Base-by-base conservation (phyloP, 805 yeast species). In the Jamesozyma hellenica region DNA sequence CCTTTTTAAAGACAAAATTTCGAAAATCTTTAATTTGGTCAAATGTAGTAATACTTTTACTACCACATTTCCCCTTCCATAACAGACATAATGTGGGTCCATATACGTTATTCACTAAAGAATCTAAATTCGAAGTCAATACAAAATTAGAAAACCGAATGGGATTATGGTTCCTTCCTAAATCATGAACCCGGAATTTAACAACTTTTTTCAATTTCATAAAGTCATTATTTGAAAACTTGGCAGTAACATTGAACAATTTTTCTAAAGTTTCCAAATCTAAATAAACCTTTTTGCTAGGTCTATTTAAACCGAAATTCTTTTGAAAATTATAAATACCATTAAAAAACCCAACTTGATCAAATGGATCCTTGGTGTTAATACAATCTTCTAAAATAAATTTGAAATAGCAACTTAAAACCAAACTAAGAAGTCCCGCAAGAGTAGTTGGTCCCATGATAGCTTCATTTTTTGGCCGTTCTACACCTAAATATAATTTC, bases 281-380 rank as follows among this genome's bases (percentile, higher is more conserved):
- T 28, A 82, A 62, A 44, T 68, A 70, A 44, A 74, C 56, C 21
- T 72, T 70, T 44, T 67, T 66, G 4, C 70, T 68, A 6, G 36
- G 38, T 26, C 30, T 45, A 5, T 43, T 18, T 11, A 81, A 52
- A 44, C 72, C 71, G 47, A 70, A 68, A 43, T 79, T 82, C 53
- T 75, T 83, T 58, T 92, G 96, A 56, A 88, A 90, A 44, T 75
- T 80, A 2, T 75, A 74, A 17, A 92, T 70, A 4, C 85, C 74
- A 4, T 69, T 58, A 58, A 77, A 70, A 51, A 88, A 82, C 35
- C 71, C 71, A 38, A 76, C 80, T 38, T 75, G 76, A 44, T 83
- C 90, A 52, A 82, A 78, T 0, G 95, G 90, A 55, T 92, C 97
- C 53, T 84, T 15, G 77, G 92, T 40, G 69, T 79, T 51, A 67